These are phyloP conservation scores for Exophiala sp. DNA, from an alignment of 2,329 filamentous ascomycete genomes.

Conservation along the genomic window DNA sequence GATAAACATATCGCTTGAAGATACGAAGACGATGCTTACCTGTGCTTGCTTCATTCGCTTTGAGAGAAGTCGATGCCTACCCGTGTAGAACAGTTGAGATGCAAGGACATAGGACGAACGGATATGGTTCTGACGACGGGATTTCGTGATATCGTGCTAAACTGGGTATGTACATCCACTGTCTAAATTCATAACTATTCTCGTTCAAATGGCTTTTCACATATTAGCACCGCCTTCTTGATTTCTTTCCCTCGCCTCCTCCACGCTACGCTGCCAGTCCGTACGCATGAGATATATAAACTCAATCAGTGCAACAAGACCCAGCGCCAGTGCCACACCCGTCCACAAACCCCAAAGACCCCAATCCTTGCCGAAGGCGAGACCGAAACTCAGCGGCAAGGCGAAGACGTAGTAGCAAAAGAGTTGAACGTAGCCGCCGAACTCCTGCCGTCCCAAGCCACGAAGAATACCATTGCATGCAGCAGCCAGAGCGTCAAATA, in stretches of 20 bases:
- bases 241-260: constrained; percentile 59
- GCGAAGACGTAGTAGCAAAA: constrained; percentile 83
- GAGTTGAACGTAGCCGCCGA: constrained; percentile 85
- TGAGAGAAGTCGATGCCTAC: too few relatives aligned
- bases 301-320: constrained; percentile 55
- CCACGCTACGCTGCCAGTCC: constrained; percentile 58
- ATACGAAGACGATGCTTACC: too few relatives aligned
- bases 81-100: too few relatives aligned
- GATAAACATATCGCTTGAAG: too few relatives aligned
- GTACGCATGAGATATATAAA: constrained; percentile 54
- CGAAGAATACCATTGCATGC: constrained; percentile 81
- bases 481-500: constrained; percentile 77
- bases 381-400: constrained; percentile 75
- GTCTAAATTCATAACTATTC: too few relatives aligned
- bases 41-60: too few relatives aligned
- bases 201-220: background rate
- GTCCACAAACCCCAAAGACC: constrained; percentile 77
- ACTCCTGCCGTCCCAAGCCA: constrained; percentile 81
- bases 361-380: constrained; percentile 75
- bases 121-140: too few relatives aligned
- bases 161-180: too few relatives aligned
- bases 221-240: constrained; percentile 29
- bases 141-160: too few relatives aligned
- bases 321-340: constrained; percentile 70
- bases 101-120: too few relatives aligned